Evolutionary conservation across 192 early-diverging fungal species (phyloP).

Genomic region (Umbelopsis sp.): DNA sequence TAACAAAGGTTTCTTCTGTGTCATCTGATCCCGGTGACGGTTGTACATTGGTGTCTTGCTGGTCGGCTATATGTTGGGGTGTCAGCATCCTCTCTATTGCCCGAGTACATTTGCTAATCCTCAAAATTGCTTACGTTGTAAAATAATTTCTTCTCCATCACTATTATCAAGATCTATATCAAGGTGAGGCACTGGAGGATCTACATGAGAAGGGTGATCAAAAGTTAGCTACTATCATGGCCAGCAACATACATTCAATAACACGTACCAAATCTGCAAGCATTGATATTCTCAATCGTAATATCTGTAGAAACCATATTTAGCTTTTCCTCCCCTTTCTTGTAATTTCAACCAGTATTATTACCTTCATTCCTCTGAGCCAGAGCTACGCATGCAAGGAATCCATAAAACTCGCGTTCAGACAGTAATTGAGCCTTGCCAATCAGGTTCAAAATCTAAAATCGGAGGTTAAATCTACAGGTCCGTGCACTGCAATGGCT

Average conservation of each 20-base stretch:
- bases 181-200: not conserved
- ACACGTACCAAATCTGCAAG: not conserved
- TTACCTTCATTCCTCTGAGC: conserved; percentile 4
- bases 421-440: not conserved
- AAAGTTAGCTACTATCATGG: not conserved
- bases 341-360: not conserved
- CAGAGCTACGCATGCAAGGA: not conserved
- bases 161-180: not conserved
- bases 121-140: not conserved
- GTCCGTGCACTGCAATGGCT: not conserved
- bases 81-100: not conserved
- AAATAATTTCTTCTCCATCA: not conserved
- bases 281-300: not conserved
- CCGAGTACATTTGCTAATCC: not conserved
- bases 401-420: not conserved
- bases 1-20: not conserved
- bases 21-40: conserved; percentile 51
- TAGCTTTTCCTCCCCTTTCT: not conserved
- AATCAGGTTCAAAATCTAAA: not conserved
- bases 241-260: not conserved
- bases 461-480: not conserved
- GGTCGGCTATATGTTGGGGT: not conserved
- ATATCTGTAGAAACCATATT: not conserved
- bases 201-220: not conserved
- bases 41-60: conserved; percentile 21